A percentile compares a stretch with the other conserved stretches of the same genome.
Evolutionary conservation across 805 yeast genomes (phyloP).

Genomic region (Saccharomyces eubayanus): DNA sequence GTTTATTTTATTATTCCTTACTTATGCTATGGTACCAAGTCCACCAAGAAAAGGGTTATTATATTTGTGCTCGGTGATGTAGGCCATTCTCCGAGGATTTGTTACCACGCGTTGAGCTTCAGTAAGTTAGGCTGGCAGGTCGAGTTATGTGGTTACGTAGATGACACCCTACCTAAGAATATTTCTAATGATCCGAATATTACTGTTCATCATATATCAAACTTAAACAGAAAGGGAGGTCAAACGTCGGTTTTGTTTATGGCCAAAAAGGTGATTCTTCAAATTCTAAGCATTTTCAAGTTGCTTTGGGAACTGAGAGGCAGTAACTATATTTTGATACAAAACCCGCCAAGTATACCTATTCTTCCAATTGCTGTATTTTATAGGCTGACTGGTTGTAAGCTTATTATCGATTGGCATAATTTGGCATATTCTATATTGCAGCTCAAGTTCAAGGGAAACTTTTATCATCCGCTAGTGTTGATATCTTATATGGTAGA

Average conservation of each 20-base stretch:
- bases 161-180: slow-evolving; percentile 44
- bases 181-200: slow-evolving; percentile 44
- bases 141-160: slow-evolving; percentile 76
- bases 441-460: slow-evolving; percentile 48
- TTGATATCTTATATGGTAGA: slow-evolving; percentile 56
- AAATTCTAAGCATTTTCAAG: slow-evolving; percentile 39
- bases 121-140: slow-evolving; percentile 63
- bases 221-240: neutral
- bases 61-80: slow-evolving; percentile 86
- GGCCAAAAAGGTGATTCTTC: slow-evolving; percentile 47
- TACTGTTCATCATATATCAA: slow-evolving; percentile 37
- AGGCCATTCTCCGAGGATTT: slow-evolving; percentile 93
- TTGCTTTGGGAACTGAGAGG: slow-evolving; percentile 50
- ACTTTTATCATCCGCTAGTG: slow-evolving; percentile 53
- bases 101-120: slow-evolving; percentile 78
- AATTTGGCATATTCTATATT: slow-evolving; percentile 82
- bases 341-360: slow-evolving; percentile 92
- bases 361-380: slow-evolving; percentile 55
- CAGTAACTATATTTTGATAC: slow-evolving; percentile 62
- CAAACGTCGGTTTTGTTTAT: slow-evolving; percentile 10
- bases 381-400: slow-evolving; percentile 48
- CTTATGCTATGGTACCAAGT: slow-evolving; percentile 29
- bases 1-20: slow-evolving; percentile 31
- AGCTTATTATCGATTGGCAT: slow-evolving; percentile 89
- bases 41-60: slow-evolving; percentile 47